Evolutionary conservation across 768 basidiomycete species (phyloP), one percentile per base, ranked within the genome.

Genomic region (Tulasnella sp.): DNA sequence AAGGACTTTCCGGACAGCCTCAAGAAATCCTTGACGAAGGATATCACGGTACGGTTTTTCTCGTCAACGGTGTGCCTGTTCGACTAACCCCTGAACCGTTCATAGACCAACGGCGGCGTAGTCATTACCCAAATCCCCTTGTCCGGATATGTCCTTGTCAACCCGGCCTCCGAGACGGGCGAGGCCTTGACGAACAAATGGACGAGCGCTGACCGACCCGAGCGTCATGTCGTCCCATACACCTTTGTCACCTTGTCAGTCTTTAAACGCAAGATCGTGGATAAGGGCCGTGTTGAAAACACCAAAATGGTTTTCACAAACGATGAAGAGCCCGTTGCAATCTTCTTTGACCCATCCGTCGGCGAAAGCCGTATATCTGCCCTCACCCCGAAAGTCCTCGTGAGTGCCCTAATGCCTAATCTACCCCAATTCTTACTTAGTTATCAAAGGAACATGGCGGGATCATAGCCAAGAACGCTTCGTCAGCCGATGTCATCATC

Each of bases 201-300:
- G 6, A 40, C 37, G 11, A 52, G 34, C n/a, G 1, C 5, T 5
- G 50, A 52, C n/a, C 34, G 37, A 19, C 50, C 50, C 32, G 27
- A 40, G 15, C 50, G 50, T 21, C 21, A 15, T 21, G 50, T 52
- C 37, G 50, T 52, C 19, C 27, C 17, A 31, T 52, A 52, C 14
- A 52, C 50, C 50, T 52, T 35, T 19, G 50, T 52, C 15, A 25
- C 50, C 17, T 31, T 36, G 4, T 52, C 50, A 27, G 21, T 52
- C 32, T 17, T 36, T 6, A 52, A 52, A 21, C 17, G 50, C 17
- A 9, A 15, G 2, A 17, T 52, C 17, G 32, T 52, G 15, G 34
- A 21, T 23, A 17, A 23, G 15, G 6, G 21, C 17, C 25, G 37
- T 17, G 27, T 52, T 27, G 15, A 52, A 4, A 21, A 52, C 19